phyloP scores from a whole-genome alignment of 1,284 basidiomycete genomes.

The Flammula alnicola region DNA sequence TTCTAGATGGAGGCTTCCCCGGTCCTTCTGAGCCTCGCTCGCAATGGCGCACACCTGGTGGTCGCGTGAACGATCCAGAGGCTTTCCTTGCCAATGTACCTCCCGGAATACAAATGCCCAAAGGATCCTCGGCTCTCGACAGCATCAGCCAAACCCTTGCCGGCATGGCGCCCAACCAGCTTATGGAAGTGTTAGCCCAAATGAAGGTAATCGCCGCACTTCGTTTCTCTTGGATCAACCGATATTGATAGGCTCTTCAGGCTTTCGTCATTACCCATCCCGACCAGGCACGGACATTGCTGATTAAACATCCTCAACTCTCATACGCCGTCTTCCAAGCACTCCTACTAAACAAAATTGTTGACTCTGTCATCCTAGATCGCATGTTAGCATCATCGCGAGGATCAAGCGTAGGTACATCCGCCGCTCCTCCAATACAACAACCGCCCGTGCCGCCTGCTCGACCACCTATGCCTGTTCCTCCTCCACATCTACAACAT shows the following conservation, averaged over 20 bases:
- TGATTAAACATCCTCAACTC: slow-evolving; percentile 88
- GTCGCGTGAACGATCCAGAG: slow-evolving; percentile 43
- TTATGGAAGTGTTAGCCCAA: slow-evolving; percentile 95
- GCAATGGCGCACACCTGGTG: slow-evolving; percentile 55
- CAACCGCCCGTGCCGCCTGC: slow-evolving; percentile 34
- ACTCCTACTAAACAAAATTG: slow-evolving; percentile 92
- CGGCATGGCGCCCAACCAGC: slow-evolving; percentile 80
- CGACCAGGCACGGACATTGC: slow-evolving; percentile 84
- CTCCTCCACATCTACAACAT: slow-evolving; percentile 31
- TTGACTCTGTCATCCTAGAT: slow-evolving; percentile 85
- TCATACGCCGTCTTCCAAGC: slow-evolving; percentile 98
- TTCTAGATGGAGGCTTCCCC: slow-evolving; percentile 58
- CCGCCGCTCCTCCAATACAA: slow-evolving; percentile 34
- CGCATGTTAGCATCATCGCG: slow-evolving; percentile 63
- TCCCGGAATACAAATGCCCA: slow-evolving; percentile 76
- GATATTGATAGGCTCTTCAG: slow-evolving; percentile 42
- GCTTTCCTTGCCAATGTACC: slow-evolving; percentile 74
- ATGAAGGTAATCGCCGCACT: slow-evolving; percentile 80
- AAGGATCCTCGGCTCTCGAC: slow-evolving; percentile 82
- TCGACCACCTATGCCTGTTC: slow-evolving; percentile 37
- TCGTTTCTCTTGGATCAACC: slow-evolving; percentile 11
- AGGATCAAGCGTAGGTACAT: too few species aligned
- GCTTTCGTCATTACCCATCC: slow-evolving; percentile 90
- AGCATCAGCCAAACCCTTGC: slow-evolving; percentile 89
- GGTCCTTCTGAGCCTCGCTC: slow-evolving; percentile 52